phyloP scores from a whole-genome alignment of 345 rosid species.

The Populus pruinosa region DNA sequence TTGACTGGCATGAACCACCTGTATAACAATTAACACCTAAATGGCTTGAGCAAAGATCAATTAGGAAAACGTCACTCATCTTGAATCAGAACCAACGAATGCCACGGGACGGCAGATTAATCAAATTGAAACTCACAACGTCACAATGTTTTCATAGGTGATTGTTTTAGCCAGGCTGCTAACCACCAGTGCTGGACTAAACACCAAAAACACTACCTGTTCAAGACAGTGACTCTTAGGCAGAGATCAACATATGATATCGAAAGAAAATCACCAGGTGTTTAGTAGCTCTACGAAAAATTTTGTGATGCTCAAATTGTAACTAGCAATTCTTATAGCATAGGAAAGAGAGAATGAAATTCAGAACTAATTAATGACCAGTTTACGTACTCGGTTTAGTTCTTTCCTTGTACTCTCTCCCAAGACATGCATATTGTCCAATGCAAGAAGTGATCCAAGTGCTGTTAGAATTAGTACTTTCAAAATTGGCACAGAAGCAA shows the following conservation, averaged over 20 bases:
- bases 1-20: slow-evolving; percentile 63
- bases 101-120: not conserved
- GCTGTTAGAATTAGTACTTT: slow-evolving; percentile 39
- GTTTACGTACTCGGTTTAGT: slow-evolving; percentile 12
- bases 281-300: no score
- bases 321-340: no score
- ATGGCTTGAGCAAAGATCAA: no score
- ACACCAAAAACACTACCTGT: slow-evolving; percentile 39
- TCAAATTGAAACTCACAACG: slow-evolving; percentile 21
- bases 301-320: no score
- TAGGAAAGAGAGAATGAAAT: no score
- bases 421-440: slow-evolving; percentile 22
- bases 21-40: not conserved
- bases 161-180: slow-evolving; percentile 36
- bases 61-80: no score
- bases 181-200: slow-evolving; percentile 37
- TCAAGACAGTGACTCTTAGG: no score
- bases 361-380: no score
- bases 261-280: no score
- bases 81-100: not conserved
- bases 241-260: no score
- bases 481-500: slow-evolving; percentile 37
- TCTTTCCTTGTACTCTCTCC: slow-evolving; percentile 31
- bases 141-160: slow-evolving; percentile 28
- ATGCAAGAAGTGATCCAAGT: slow-evolving; percentile 38